phyloP scores from a whole-genome alignment of 805 yeast genomes.

The Saccharomycopsis sp. region DNA sequence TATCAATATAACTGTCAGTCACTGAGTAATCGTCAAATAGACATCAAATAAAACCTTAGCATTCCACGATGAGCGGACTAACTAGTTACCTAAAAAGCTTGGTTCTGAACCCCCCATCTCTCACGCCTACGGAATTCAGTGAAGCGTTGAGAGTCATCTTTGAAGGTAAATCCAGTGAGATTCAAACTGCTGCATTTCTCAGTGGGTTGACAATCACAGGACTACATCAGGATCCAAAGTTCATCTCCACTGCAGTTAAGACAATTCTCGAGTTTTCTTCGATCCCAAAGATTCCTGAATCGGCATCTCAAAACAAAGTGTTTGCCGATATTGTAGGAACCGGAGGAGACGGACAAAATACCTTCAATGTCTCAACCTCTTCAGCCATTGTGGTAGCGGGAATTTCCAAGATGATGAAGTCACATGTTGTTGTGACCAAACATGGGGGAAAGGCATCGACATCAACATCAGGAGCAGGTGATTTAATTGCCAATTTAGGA shows the following conservation, averaged over 20 bases:
- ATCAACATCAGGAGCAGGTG: conserved; percentile 91
- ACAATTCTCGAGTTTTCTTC: conserved; percentile 64
- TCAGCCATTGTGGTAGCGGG: conserved; percentile 95
- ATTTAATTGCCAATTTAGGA: conserved; percentile 72
- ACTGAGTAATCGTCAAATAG: too few relatives aligned
- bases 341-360: conserved; percentile 97
- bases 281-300: conserved; percentile 35
- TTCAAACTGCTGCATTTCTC: conserved; percentile 73
- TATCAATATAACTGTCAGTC: too few relatives aligned
- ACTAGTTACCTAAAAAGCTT: conserved; percentile 17
- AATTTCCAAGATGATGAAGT: conserved; percentile 36
- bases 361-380: conserved; percentile 94
- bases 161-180: conserved; percentile 5
- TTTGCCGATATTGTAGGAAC: conserved; percentile 93
- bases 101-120: conserved; percentile 12
- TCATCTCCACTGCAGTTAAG: conserved; percentile 78
- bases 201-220: conserved; percentile 69
- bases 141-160: conserved; percentile 25
- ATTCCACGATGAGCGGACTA: not conserved
- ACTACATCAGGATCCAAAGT: conserved; percentile 74
- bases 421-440: conserved; percentile 66
- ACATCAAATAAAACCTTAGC: not conserved
- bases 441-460: conserved; percentile 99
- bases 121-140: conserved; percentile 15
- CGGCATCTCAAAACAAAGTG: conserved; percentile 32